Evolutionary conservation across 179 eudicot genomes (phyloP), one percentile per base, ranked within the genome.

Genomic region (Drosera spatulata): DNA sequence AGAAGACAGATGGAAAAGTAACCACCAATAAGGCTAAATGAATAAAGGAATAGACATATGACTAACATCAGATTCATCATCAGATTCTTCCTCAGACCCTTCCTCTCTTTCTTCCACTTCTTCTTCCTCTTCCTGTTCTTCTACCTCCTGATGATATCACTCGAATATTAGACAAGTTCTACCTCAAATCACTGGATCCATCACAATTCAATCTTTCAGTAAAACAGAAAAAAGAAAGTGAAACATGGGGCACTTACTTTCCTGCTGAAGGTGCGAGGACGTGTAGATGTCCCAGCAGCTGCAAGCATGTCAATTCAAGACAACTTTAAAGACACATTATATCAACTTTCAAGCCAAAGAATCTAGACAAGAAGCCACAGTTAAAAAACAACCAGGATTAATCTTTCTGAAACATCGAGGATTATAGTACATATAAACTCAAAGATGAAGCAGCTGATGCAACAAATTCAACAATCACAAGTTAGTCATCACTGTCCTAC

Each of bases 31-130:
- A 8, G 12, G 15, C 8, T 14, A 59, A 59, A 59, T 6, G 39
- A 7, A 5, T 6, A 39, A 6, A 50, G 10, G n/a, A 45, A 5
- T 45, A 15, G 53, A 14, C 10, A 50, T 42, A 54, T 39, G 44
- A 67, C 81, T 73, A 22, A 84, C 91, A 65, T 82, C 81, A 66
- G 71, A 14, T 33, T 78, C 83, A 41, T 80, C 89, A 47, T 78
- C 89, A 48, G 87, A 77, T 45, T 87, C 95, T 67, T 84, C 95
- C 64, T 69, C 97, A 39, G 91, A 84, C 75, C 79, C 50, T 47
- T 59, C 74, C 57, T 68, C 71, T 46, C 67, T 86, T 41, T 71
- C 85, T 22, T 82, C 90, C 40, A 79, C 79, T 51, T 50, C 65
- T 67, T 81, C 82, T 52, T 82, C 81, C 53, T 86, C 95, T 40